phyloP scores from a whole-genome alignment of 1,284 basidiomycete species.

The Pisolithus thermaeus region DNA sequence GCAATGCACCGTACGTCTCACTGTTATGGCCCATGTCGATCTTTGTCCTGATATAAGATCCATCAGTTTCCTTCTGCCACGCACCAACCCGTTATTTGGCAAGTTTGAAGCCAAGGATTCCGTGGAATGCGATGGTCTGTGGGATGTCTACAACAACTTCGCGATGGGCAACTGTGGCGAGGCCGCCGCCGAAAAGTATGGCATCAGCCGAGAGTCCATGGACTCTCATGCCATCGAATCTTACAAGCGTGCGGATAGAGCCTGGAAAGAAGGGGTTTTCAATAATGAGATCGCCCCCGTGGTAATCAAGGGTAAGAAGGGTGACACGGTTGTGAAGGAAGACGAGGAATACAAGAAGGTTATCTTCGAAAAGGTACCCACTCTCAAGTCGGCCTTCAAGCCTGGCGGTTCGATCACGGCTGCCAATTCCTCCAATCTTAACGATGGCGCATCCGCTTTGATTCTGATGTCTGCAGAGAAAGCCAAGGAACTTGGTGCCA shows the following conservation, averaged over 20 bases:
- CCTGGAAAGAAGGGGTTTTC: conserved; percentile 86
- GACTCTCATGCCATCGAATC: conserved; percentile 93
- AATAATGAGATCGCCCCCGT: conserved; percentile 88
- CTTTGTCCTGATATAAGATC: conserved; percentile 4
- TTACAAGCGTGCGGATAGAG: conserved; percentile 86
- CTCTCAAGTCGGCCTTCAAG: conserved; percentile 86
- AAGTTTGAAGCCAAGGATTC: conserved; percentile 87
- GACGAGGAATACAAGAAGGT: conserved; percentile 99
- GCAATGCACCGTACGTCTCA: conserved; percentile 78
- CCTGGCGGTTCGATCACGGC: conserved; percentile 88
- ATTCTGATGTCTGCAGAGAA: conserved; percentile 91
- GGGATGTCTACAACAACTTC: conserved; percentile 94
- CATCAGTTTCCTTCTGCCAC: conserved; percentile 84
- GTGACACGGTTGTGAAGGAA: conserved; percentile 83
- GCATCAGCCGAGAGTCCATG: conserved; percentile 80
- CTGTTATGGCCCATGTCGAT: conserved; percentile 1
- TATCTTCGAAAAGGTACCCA: conserved; percentile 87
- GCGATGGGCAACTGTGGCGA: conserved; percentile 97
- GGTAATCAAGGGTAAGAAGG: conserved; percentile 93
- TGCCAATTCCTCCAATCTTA: conserved; percentile 93
- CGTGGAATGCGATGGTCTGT: conserved; percentile 90
- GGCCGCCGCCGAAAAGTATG: conserved; percentile 76
- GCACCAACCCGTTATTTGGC: conserved; percentile 84
- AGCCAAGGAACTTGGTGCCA: conserved; percentile 82
- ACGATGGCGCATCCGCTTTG: conserved; percentile 96